Evolutionary conservation across 306 rosid species (phyloP).

Genomic region (Astragalus glycyphyllos): DNA sequence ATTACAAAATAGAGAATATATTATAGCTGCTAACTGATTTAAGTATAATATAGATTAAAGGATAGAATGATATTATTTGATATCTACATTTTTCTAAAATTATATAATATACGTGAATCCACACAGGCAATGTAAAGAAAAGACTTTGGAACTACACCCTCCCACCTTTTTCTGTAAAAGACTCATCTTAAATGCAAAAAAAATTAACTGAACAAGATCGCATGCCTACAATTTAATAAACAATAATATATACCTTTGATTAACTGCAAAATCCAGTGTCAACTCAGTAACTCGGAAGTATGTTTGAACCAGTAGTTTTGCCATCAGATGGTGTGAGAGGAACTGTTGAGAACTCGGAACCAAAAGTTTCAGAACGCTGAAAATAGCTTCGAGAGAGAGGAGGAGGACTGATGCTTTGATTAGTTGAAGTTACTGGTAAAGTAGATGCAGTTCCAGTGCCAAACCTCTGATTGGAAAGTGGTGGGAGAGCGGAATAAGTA

Average conservation of each 20-base stretch:
- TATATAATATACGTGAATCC: constrained; percentile 29
- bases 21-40: neutral
- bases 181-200: neutral
- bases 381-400: constrained; percentile 17
- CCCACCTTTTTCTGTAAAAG: neutral
- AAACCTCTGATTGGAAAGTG: constrained; percentile 20
- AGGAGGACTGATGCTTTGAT: constrained; percentile 13
- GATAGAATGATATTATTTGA: constrained; percentile 30
- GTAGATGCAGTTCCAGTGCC: neutral
- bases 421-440: constrained; percentile 7
- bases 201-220: neutral
- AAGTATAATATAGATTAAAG: constrained; percentile 27
- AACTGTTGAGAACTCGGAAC: constrained; percentile 31
- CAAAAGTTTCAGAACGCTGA: constrained; percentile 29
- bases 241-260: constrained; percentile 22
- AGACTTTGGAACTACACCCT: constrained; percentile 8
- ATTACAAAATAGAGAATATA: constrained; percentile 14
- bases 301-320: constrained; percentile 23
- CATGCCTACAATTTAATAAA: neutral
- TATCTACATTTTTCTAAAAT: constrained; percentile 28
- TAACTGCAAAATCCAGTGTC: neutral
- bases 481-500: constrained; percentile 6
- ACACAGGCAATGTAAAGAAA: constrained; percentile 36
- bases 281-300: neutral
- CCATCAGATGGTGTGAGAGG: constrained; percentile 25